Evolutionary conservation across 208 protist species (phyloP).

Genomic region (Wallacemonas sp.): DNA sequence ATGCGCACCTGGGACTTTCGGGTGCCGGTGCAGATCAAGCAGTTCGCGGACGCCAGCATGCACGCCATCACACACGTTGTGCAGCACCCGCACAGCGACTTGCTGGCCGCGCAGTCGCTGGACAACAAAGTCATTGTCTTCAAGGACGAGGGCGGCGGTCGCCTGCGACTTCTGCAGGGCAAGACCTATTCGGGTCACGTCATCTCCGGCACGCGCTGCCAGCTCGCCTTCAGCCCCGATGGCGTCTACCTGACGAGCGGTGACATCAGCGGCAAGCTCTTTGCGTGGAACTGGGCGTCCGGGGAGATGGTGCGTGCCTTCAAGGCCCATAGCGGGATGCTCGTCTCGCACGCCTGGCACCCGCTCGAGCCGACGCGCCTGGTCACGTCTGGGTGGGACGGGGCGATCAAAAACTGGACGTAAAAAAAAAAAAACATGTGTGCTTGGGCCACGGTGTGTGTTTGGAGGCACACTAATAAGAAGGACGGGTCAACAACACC

Average conservation of each 20-base stretch:
- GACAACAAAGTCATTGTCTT: constrained; percentile 97
- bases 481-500: too few relatives aligned
- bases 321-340: constrained; percentile 85
- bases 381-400: constrained; percentile 95
- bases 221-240: constrained; percentile 92
- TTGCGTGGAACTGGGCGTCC: constrained; percentile 94
- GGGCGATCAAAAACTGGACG: constrained; percentile 91
- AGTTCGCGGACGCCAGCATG: constrained; percentile 95
- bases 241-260: constrained; percentile 91
- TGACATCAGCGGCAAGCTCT: constrained; percentile 91
- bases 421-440: too few relatives aligned
- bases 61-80: constrained; percentile 91
- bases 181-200: constrained; percentile 94
- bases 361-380: constrained; percentile 90
- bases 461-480: too few relatives aligned
- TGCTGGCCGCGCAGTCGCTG: constrained; percentile 92
- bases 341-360: constrained; percentile 93
- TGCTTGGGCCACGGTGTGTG: neutral
- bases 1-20: constrained; percentile 97
- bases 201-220: constrained; percentile 93
- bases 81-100: constrained; percentile 89
- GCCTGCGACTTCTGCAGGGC: constrained; percentile 73
- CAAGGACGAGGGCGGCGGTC: constrained; percentile 69
- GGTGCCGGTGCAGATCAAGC: constrained; percentile 96
- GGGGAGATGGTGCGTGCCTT: constrained; percentile 83